phyloP scores from a whole-genome alignment of 805 yeast species.

The Teunomyces cretensis region DNA sequence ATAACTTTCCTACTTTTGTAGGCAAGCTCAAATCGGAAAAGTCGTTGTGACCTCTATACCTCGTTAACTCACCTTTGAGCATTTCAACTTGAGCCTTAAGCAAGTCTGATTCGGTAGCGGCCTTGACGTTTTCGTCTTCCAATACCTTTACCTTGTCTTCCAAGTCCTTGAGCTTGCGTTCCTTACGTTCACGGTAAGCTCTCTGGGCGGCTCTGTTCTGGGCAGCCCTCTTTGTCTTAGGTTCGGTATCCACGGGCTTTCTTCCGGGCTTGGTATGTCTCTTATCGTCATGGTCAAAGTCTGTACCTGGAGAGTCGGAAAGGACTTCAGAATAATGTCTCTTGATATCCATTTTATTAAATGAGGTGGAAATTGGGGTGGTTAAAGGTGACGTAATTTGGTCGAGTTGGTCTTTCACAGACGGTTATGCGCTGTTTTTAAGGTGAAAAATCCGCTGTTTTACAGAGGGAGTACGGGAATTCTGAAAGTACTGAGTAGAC shows the following conservation, averaged over 20 bases:
- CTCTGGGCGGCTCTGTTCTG: constrained; percentile 99
- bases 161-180: constrained; percentile 77
- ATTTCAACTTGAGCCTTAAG: constrained; percentile 74
- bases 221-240: constrained; percentile 87
- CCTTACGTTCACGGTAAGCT: constrained; percentile 94
- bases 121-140: constrained; percentile 70
- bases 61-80: constrained; percentile 67
- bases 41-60: constrained; percentile 47
- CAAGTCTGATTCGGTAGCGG: constrained; percentile 69
- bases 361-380: not conserved
- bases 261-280: constrained; percentile 70
- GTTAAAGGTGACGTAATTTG: too few species aligned
- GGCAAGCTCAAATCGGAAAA: constrained; percentile 32
- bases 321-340: constrained; percentile 26
- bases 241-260: constrained; percentile 75
- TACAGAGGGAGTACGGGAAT: not conserved
- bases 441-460: not conserved
- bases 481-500: not conserved
- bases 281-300: constrained; percentile 31
- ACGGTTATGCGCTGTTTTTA: not conserved
- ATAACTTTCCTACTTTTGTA: constrained; percentile 28
- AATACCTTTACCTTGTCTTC: constrained; percentile 73
- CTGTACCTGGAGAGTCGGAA: not conserved
- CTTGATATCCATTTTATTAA: constrained; percentile 15
- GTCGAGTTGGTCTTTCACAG: too few species aligned